Conservation (phyloP, 1,284 basidiomycete species). For the Trametes versicolor region DNA sequence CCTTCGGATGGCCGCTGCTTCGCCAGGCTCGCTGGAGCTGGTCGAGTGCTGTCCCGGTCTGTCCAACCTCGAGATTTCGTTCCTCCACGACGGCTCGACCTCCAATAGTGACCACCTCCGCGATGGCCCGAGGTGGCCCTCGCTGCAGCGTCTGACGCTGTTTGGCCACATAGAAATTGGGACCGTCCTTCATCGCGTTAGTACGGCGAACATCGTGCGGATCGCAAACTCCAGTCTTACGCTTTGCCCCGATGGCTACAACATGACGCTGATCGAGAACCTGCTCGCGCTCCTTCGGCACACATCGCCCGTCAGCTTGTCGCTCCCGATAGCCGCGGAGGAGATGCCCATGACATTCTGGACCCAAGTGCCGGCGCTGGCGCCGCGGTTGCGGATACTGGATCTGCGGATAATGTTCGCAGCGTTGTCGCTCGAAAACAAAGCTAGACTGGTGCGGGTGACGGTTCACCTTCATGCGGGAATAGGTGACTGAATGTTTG, state of each 20-base stretch:
- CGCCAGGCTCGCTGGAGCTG: constrained; percentile 8
- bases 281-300: constrained; percentile 1
- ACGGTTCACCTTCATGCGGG: neutral
- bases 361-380: neutral
- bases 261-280: neutral
- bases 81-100: neutral
- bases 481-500: neutral
- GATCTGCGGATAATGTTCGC: constrained; percentile 9
- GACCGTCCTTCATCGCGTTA: neutral
- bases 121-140: constrained; percentile 2
- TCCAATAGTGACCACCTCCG: neutral
- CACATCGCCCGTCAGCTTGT: constrained; percentile 8
- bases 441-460: constrained; percentile 16
- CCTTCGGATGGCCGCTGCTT: neutral
- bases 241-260: neutral
- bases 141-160: neutral
- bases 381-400: constrained; percentile 17
- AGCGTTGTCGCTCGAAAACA: neutral
- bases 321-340: neutral
- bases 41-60: constrained; percentile 5
- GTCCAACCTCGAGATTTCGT: neutral
- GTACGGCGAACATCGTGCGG: neutral
- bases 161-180: neutral
- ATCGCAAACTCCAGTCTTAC: neutral
- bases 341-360: constrained; percentile 14